A percentile compares a stretch with the other conserved stretches of the same genome.
These are phyloP conservation scores for Backusella macrospora DNA, from an alignment of 192 early-diverging fungal genomes.

Conservation along the genomic window DNA sequence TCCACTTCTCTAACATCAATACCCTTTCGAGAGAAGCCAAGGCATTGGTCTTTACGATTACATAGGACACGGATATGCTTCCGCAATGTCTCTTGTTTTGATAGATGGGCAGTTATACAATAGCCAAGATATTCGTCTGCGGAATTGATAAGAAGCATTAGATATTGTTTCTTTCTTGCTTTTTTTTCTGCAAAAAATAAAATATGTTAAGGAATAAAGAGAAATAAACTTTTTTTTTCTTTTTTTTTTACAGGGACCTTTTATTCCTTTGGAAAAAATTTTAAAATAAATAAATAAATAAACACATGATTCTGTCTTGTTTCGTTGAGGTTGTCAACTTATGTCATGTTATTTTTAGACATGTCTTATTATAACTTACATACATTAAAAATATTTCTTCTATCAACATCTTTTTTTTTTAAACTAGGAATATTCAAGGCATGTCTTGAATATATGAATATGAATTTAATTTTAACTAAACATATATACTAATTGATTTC, in stretches of 20 bases:
- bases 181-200: conserved; percentile 1
- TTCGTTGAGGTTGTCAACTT: background rate
- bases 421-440: background rate
- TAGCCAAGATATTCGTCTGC: conserved; percentile 31
- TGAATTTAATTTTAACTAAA: background rate
- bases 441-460: background rate
- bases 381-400: background rate
- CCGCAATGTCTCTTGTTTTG: conserved; percentile 1
- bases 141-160: conserved; percentile 28
- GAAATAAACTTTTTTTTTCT: background rate
- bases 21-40: conserved; percentile 18
- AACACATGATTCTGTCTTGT: conserved; percentile 11
- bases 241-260: conserved; percentile 3
- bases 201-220: background rate
- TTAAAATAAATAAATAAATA: background rate
- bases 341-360: background rate
- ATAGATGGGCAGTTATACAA: conserved; percentile 28
- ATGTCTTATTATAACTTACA: background rate
- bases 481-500: background rate
- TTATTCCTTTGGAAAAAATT: conserved; percentile 3
- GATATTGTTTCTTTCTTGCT: background rate
- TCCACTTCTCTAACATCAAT: conserved; percentile 9
- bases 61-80: conserved; percentile 17
- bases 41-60: background rate
- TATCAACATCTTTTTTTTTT: background rate